phyloP scores from a whole-genome alignment of 768 basidiomycete species.

The Amanita pallidorosea region DNA sequence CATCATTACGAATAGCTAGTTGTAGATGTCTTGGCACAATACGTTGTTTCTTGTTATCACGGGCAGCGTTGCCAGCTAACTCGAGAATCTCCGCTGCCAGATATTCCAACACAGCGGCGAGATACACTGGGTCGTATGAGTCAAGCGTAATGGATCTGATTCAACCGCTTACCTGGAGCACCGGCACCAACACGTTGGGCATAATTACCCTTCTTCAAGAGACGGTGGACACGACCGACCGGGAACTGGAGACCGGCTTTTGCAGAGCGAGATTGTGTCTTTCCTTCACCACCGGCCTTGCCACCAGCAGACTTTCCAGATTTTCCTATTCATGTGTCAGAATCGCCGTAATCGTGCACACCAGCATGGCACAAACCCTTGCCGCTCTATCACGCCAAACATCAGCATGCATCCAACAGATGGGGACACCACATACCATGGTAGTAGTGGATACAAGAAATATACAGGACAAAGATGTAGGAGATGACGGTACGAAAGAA shows the following conservation, averaged over 20 bases:
- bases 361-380: conserved; percentile 18
- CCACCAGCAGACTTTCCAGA: conserved; percentile 66
- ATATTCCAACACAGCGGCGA: conserved; percentile 89
- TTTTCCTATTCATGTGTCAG: conserved; percentile 22
- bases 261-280: conserved; percentile 60
- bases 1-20: conserved; percentile 90
- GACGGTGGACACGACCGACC: conserved; percentile 89
- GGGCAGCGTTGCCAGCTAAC: conserved; percentile 82
- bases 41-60: conserved; percentile 92
- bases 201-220: conserved; percentile 79
- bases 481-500: conserved; percentile 26
- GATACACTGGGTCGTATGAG: conserved; percentile 49
- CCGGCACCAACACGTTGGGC: conserved; percentile 83
- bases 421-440: conserved; percentile 14
- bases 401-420: neutral
- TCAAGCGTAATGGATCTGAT: neutral
- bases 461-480: conserved; percentile 8
- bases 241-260: conserved; percentile 80
- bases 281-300: conserved; percentile 42
- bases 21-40: conserved; percentile 93
- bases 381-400: conserved; percentile 19
- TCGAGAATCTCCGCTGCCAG: conserved; percentile 91
- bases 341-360: neutral
- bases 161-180: conserved; percentile 53
- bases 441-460: conserved; percentile 12